phyloP scores from a whole-genome alignment of 257 asterid genomes.

The Misopates orontium region DNA sequence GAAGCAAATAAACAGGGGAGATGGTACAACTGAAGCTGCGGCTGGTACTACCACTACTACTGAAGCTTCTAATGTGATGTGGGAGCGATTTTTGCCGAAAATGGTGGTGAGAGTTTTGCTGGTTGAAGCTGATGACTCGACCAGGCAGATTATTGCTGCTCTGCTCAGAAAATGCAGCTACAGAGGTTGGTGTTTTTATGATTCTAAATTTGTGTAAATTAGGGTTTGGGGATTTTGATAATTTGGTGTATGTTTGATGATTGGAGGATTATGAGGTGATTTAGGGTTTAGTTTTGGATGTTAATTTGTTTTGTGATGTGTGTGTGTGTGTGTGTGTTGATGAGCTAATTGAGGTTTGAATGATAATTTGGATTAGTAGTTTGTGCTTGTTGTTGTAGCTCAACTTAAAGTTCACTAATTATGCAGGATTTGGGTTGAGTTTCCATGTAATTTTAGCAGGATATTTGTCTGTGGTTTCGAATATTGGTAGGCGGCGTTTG shows the following conservation, averaged over 20 bases:
- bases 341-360: slow-evolving; percentile 22
- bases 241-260: no score
- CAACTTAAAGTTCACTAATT: background rate
- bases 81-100: slow-evolving; percentile 87
- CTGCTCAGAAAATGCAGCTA: slow-evolving; percentile 96
- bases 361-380: background rate
- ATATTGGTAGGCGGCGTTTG: slow-evolving; percentile 14
- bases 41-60: no score
- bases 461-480: background rate
- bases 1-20: slow-evolving; percentile 7
- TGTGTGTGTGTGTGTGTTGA: slow-evolving; percentile 2
- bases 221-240: no score
- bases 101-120: slow-evolving; percentile 76
- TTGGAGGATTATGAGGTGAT: no score
- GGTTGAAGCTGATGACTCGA: slow-evolving; percentile 95
- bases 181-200: slow-evolving; percentile 58
- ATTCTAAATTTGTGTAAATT: background rate
- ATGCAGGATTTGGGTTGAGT: no score
- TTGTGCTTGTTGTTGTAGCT: background rate
- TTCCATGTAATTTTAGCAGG: slow-evolving; percentile 8
- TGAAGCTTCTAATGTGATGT: slow-evolving; percentile 37
- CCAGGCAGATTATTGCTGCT: slow-evolving; percentile 89
- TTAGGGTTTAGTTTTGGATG: no score
- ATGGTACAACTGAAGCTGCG: slow-evolving; percentile 27
- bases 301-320: slow-evolving; percentile 22